These are phyloP conservation scores for Leccinum angustisporum DNA, from an alignment of 1,284 basidiomycete species.

Conservation along the genomic window DNA sequence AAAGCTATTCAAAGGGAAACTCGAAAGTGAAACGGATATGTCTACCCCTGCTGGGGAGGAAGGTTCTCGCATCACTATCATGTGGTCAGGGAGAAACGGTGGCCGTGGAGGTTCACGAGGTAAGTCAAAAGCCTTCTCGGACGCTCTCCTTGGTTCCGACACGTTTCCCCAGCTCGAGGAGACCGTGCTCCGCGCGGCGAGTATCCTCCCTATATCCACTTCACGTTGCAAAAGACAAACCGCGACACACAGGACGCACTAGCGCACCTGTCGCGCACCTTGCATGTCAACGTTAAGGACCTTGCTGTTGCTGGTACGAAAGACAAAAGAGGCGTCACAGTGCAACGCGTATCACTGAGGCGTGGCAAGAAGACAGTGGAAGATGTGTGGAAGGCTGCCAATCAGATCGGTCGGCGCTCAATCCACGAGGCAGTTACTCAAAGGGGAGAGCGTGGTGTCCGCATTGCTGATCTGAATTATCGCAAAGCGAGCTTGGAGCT, in stretches of 20 bases:
- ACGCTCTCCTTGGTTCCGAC: slow-evolving; percentile 5
- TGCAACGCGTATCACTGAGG: slow-evolving; percentile 87
- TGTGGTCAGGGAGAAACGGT: slow-evolving; percentile 61
- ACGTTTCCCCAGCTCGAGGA: slow-evolving; percentile 29
- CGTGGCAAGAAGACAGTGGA: slow-evolving; percentile 79
- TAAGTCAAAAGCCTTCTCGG: slow-evolving; percentile 9
- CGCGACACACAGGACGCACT: slow-evolving; percentile 97
- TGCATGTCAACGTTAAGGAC: slow-evolving; percentile 77
- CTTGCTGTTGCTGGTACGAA: slow-evolving; percentile 94
- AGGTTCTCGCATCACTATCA: slow-evolving; percentile 70
- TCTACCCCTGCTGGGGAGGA: slow-evolving; percentile 51
- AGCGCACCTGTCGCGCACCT: slow-evolving; percentile 70
- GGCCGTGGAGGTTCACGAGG: slow-evolving; percentile 41
- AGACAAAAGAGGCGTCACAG: slow-evolving; percentile 96
- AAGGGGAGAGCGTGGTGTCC: slow-evolving; percentile 86
- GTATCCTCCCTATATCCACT: slow-evolving; percentile 90
- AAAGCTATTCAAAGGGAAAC: slow-evolving; percentile 77
- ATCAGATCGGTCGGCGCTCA: slow-evolving; percentile 63
- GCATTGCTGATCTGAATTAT: slow-evolving; percentile 89
- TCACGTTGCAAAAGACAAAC: slow-evolving; percentile 96
- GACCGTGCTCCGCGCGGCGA: slow-evolving; percentile 55
- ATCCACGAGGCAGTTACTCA: slow-evolving; percentile 59
- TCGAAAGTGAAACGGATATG: slow-evolving; percentile 80
- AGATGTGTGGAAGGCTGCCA: slow-evolving; percentile 81
- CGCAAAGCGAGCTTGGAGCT: slow-evolving; percentile 81